These are phyloP conservation scores for Clitopilus hobsonii DNA, from an alignment of 768 basidiomycete species.

Conservation along the genomic window DNA sequence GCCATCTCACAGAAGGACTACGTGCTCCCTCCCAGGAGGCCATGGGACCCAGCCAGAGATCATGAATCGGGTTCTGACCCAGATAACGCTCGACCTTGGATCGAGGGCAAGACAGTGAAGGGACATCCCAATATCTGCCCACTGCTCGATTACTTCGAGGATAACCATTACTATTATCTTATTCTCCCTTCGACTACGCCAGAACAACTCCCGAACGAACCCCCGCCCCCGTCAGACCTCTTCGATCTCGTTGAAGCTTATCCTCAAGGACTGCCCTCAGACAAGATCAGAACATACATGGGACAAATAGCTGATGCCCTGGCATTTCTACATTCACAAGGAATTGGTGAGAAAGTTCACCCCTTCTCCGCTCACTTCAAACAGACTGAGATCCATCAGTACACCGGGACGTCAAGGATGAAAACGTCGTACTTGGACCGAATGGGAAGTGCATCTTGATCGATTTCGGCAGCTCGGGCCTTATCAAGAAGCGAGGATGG, in stretches of 20 bases:
- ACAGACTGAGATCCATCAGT: too few relatives aligned
- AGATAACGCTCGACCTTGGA: conserved; percentile 44
- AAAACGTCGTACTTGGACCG: conserved; percentile 85
- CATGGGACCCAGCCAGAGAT: conserved; percentile 77
- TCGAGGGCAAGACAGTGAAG: conserved; percentile 65
- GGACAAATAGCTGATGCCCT: conserved; percentile 93
- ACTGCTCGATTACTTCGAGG: conserved; percentile 95
- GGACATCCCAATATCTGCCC: conserved; percentile 97
- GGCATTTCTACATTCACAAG: conserved; percentile 82
- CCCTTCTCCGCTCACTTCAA: too few relatives aligned
- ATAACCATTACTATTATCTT: conserved; percentile 93
- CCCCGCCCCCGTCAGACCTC: conserved; percentile 70
- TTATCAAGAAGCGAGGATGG: conserved; percentile 82
- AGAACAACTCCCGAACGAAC: conserved; percentile 45
- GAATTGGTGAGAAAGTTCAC: conserved; percentile 65
- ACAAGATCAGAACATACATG: conserved; percentile 75
- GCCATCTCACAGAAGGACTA: conserved; percentile 80
- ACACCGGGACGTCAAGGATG: conserved; percentile 97
- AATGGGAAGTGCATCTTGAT: conserved; percentile 86
- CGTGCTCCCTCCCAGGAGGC: conserved; percentile 69
- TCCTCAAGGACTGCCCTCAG: conserved; percentile 78
- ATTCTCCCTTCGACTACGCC: conserved; percentile 77
- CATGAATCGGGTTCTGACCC: conserved; percentile 14
- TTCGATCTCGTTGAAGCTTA: conserved; percentile 93
- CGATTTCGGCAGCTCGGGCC: conserved; percentile 92